Evolutionary conservation across 2,329 filamentous ascomycete species (phyloP), one percentile per base, ranked within the genome.

Genomic region (Aspergillus piperis): DNA sequence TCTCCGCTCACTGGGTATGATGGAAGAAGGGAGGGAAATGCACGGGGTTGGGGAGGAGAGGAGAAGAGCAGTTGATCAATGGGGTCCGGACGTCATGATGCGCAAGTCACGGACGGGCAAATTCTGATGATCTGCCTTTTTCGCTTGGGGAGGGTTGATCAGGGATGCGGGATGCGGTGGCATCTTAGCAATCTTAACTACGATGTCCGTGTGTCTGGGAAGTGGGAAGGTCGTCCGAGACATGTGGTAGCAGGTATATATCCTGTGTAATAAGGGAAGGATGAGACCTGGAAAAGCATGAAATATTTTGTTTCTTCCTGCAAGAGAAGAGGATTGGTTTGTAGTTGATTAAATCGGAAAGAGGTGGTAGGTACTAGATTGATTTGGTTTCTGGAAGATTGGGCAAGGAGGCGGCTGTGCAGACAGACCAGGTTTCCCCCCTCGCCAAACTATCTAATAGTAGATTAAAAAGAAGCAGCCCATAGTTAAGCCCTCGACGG

Each of bases 61-160:
- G 8, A 30, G 27, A 30, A 3, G 10, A 25, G 32, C 5, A 54
- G 52, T 30, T 27, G 52, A 44, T 54, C 52, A 30, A 54, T 44
- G 52, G 52, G 52, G 38, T 23, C 42, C 10, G 38, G 52, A 55
- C 53, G 53, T 55, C 53, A 55, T 55, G 53, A 55, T 47, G 53
- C 39, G 53, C 41, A 47, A 36, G 39, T 44, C 53, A 55, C 53
- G 53, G 53, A 55, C 53, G 53, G 52, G 47, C 38, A 39, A 41
- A 32, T 25, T 19, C 19, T 54, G 27, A 42, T 42, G 52, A 54
- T 54, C 52, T 42, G 52, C 52, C 11, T 21, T 27, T 44, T 23
- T 44, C 8, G 41, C 38, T 54, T n/a, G n/a, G n/a, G 17, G 10
- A 8, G 25, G 7, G 53, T 30, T 54, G 52, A 54, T 44, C 52